Base-by-base conservation (phyloP, 495 filamentous ascomycete species). In the Letharia columbiana region DNA sequence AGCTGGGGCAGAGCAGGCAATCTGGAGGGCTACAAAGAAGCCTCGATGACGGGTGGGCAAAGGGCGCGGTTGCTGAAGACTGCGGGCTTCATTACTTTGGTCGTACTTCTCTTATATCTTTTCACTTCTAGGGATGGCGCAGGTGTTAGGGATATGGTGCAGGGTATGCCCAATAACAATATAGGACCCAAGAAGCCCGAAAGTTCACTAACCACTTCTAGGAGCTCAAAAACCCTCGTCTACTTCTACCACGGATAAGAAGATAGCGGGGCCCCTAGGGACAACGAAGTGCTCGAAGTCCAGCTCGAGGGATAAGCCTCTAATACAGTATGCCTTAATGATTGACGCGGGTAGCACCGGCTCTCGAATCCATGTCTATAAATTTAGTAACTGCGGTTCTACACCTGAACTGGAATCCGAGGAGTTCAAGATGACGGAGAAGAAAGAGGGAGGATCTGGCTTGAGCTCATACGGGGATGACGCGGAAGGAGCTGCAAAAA, bases 331-430 rank as follows among this genome's bases (percentile, higher is more conserved):
- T 81, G 94, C 91, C 65, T 83, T 96, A 69, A 98, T 98, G 94
- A 91, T 98, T 72, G 94, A 98, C 80, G 94, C 94, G 47, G 94
- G 94, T 64, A 97, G 92, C 78, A 96, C 93, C 50, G 94, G 94
- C 66, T 98, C 94, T 67, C 90, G 94, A 63, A 96, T 98, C 73
- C 94, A 98, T 77, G 92, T 98, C 63, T 98, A 97, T 80, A 87
- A 88, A 67, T 98, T 98, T 84, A 98, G 97, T 80, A 98, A 98
- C 80, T 98, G 94, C 79, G 95, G 92, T 61, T 75, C 88, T 45
- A 92, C 92, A 31, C 94, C 94, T n/a, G 94, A 98, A 78, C 83
- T 98, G 23, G 94, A 98, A 74, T 79, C 86, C 71, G 94, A 98
- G 74, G 81, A 87, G 31, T 98, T 98, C 75, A 85, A 95, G 79